Conservation (phyloP, 2,329 filamentous ascomycete species). For the Xylogone sp. region DNA sequence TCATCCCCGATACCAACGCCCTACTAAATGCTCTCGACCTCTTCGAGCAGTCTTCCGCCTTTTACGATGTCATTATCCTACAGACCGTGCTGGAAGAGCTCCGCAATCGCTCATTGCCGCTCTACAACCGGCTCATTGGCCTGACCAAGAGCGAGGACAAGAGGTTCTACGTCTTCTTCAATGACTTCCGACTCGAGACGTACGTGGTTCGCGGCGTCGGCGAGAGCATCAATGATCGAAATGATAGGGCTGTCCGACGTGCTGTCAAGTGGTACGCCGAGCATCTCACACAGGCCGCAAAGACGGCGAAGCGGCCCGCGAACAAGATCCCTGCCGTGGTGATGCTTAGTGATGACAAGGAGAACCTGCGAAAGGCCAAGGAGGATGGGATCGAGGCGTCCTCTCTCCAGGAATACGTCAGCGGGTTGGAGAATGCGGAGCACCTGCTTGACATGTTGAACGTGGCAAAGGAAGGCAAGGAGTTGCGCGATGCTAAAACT, state of each 20-base stretch:
- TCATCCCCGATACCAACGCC: slow-evolving; percentile 94
- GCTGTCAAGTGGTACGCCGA: slow-evolving; percentile 88
- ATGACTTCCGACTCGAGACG: slow-evolving; percentile 93
- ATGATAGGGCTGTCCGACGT: slow-evolving; percentile 84
- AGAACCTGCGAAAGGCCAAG: slow-evolving; percentile 79
- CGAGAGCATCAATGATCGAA: slow-evolving; percentile 93
- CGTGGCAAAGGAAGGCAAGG: slow-evolving; percentile 66
- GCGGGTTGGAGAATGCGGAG: slow-evolving; percentile 77
- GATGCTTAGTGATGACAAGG: slow-evolving; percentile 90
- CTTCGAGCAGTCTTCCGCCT: slow-evolving; percentile 86
- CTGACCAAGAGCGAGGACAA: slow-evolving; percentile 95
- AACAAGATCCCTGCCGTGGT: slow-evolving; percentile 71
- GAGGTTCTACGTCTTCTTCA: slow-evolving; percentile 98
- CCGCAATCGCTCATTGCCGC: slow-evolving; percentile 84
- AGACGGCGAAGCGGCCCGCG: slow-evolving; percentile 44
- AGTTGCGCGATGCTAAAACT: slow-evolving; percentile 59
- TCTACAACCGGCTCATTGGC: slow-evolving; percentile 89
- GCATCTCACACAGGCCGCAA: slow-evolving; percentile 66
- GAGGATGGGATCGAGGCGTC: slow-evolving; percentile 67
- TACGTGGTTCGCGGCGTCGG: slow-evolving; percentile 70
- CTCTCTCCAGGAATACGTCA: slow-evolving; percentile 75
- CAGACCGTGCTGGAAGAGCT: slow-evolving; percentile 97
- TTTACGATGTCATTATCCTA: slow-evolving; percentile 94
- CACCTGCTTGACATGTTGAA: slow-evolving; percentile 90
- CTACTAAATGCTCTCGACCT: slow-evolving; percentile 95